These are phyloP conservation scores for Piloderma croceum DNA, from an alignment of 768 basidiomycete genomes.

Conservation along the genomic window DNA sequence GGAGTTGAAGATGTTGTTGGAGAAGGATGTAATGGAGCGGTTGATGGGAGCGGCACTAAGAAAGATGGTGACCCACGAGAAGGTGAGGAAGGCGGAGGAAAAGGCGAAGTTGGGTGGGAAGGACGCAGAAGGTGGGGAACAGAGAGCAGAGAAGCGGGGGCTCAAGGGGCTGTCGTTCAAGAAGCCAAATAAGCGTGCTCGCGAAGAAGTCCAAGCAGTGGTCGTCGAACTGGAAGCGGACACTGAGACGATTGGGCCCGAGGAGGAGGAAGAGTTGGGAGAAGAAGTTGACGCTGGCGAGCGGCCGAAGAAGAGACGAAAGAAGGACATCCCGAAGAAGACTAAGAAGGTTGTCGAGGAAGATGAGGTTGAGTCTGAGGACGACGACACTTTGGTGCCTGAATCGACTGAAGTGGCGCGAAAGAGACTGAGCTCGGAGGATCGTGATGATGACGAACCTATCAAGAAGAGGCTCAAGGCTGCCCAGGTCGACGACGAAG, in stretches of 20 bases:
- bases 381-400: conserved; percentile 38
- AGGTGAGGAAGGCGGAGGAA: conserved; percentile 30
- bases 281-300: conserved; percentile 34
- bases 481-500: conserved; percentile 8
- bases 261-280: conserved; percentile 18
- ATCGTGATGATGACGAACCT: conserved; percentile 33
- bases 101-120: conserved; percentile 29
- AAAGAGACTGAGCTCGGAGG: conserved; percentile 44
- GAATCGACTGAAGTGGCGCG: conserved; percentile 24
- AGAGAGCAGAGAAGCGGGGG: conserved; percentile 34
- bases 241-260: conserved; percentile 19
- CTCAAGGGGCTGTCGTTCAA: conserved; percentile 43
- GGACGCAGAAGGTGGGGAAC: conserved; percentile 43
- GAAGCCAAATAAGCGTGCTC: conserved; percentile 36
- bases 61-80: conserved; percentile 49
- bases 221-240: conserved; percentile 26
- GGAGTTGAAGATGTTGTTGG: conserved; percentile 50
- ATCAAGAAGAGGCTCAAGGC: conserved; percentile 34
- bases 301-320: conserved; percentile 55
- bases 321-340: conserved; percentile 37
- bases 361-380: conserved; percentile 56
- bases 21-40: conserved; percentile 62
- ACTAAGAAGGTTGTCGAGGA: conserved; percentile 33
- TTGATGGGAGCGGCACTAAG: conserved; percentile 51
- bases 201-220: conserved; percentile 21